Conservation (phyloP, 164 flowering plant species). For the Annona cherimola region DNA sequence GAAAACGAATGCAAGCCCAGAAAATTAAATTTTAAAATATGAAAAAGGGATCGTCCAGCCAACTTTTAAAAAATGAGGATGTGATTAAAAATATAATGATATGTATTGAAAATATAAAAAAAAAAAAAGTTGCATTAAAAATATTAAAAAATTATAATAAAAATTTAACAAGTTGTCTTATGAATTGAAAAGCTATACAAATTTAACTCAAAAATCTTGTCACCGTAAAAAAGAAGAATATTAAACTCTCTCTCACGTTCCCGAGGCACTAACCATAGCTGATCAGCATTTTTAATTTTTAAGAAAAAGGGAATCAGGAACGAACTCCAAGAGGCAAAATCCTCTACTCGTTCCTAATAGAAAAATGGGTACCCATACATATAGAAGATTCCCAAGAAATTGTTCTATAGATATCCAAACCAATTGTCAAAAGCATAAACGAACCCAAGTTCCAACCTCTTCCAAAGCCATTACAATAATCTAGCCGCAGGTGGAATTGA, state of each 20-base stretch:
- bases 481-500: background rate
- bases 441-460: constrained; percentile 5
- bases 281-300: background rate
- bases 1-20: no score
- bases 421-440: background rate
- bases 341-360: background rate
- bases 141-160: no score
- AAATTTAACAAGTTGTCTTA: no score
- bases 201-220: no score
- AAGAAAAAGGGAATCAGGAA: no score
- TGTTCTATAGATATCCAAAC: background rate
- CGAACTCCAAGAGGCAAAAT: background rate
- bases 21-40: no score
- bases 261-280: background rate
- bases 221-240: background rate
- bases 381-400: constrained; percentile 3
- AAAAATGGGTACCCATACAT: background rate
- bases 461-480: background rate
- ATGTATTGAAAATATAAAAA: no score
- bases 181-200: no score
- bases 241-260: background rate
- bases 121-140: no score
- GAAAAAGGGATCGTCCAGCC: no score
- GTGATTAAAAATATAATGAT: no score
- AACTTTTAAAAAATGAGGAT: no score